Evolutionary conservation across 108 stramenopile species (phyloP), one percentile per base, ranked within the genome.

Genomic region (Pinguiococcus pyrenoidosus): DNA sequence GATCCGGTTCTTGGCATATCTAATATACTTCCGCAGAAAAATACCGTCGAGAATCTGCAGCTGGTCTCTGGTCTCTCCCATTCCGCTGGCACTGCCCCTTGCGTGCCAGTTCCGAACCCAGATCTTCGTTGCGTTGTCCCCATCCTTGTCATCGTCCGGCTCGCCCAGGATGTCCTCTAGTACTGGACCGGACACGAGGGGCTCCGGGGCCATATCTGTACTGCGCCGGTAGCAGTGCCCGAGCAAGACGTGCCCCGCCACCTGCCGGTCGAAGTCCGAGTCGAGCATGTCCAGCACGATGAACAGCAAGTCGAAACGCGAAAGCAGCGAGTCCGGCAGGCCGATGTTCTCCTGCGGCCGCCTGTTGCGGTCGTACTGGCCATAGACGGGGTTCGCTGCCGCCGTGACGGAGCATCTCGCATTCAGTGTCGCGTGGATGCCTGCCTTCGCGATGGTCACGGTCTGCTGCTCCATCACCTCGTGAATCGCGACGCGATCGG

Each of bases 401-500:
- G 97, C 97, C 5, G 95, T 66, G 4, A 99, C 97, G n/a, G 86
- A 84, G 59, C 97, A 99, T 30, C 87, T 47, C 0, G 89, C 92
- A 56, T 91, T 95, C 12, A 95, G 71, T 49, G 78, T 72, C 4
- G 89, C 93, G 56, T 95, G 89, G 41, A 95, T 82, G 1, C 93
- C 87, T 0, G 89, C 93, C 76, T 99, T 99, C 55, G 97, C 94
- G 75, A 99, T 96, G 21, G 97, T 99, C 0, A 99, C 97, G 22
- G 97, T 99, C 62, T 99, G 97, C 57, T 99, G 97, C 75, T 99
- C 97, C 97, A 99, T 99, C 0, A 93, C 97, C 68, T 99, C 94
- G 74, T 94, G 96, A 42, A 98, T 95, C 8, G 93, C 93, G 10
- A 96, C 93, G 8, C 64, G 24, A 35, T 64, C 62, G 38, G 61